Evolutionary conservation across 352 stramenopile genomes (phyloP).

Genomic region (Pythium apleroticum): DNA sequence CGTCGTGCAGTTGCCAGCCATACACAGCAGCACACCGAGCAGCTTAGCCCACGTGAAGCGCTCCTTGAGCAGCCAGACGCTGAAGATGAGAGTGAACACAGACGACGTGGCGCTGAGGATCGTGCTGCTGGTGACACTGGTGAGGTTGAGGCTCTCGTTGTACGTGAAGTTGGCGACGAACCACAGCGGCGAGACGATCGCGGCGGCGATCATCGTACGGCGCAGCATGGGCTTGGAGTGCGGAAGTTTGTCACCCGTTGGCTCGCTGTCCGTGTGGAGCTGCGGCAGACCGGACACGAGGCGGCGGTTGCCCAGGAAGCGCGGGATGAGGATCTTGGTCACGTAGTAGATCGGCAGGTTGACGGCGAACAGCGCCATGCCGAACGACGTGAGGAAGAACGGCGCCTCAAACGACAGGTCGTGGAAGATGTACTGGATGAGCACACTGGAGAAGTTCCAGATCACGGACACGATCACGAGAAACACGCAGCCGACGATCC

Average conservation of each 20-base stretch:
- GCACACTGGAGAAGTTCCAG: slow-evolving; percentile 83
- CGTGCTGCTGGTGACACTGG: slow-evolving; percentile 93
- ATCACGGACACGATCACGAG: slow-evolving; percentile 76
- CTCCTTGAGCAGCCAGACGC: slow-evolving; percentile 79
- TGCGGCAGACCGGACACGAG: not conserved
- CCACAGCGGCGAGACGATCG: slow-evolving; percentile 92
- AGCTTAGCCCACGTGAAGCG: slow-evolving; percentile 82
- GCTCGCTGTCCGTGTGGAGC: slow-evolving; percentile 18
- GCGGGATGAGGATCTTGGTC: slow-evolving; percentile 51
- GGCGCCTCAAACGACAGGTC: slow-evolving; percentile 82
- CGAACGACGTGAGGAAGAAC: slow-evolving; percentile 90
- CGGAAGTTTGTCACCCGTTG: not conserved
- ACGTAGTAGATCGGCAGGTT: slow-evolving; percentile 82
- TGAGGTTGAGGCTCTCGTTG: slow-evolving; percentile 91
- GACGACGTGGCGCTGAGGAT: slow-evolving; percentile 93
- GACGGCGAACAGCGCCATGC: slow-evolving; percentile 82
- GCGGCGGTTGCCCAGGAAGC: slow-evolving; percentile 31
- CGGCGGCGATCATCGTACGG: slow-evolving; percentile 35
- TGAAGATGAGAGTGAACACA: slow-evolving; percentile 93
- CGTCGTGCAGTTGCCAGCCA: slow-evolving; percentile 86
- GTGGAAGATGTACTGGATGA: slow-evolving; percentile 90
- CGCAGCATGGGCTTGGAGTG: slow-evolving; percentile 36
- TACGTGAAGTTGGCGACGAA: slow-evolving; percentile 96
- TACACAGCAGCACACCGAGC: slow-evolving; percentile 81
- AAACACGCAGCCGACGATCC: slow-evolving; percentile 71